These are phyloP conservation scores for Aurantiochytrium sp. DNA, from an alignment of 108 stramenopile genomes.

Conservation along the genomic window DNA sequence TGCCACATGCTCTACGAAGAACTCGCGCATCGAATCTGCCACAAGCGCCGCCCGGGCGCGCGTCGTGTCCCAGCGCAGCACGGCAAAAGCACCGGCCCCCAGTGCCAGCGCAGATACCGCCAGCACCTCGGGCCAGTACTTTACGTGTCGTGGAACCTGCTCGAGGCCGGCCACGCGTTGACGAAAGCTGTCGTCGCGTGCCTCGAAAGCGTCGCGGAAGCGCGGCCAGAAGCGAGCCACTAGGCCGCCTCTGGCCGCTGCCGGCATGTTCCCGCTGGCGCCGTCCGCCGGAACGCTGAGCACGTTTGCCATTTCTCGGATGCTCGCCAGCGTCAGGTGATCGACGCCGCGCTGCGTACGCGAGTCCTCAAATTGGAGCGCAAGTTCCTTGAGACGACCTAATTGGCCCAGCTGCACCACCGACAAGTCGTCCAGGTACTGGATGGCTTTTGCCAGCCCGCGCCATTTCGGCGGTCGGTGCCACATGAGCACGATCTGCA, in stretches of 20 bases:
- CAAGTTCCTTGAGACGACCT: background rate
- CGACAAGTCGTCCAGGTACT: background rate
- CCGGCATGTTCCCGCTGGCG: background rate
- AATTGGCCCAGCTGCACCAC: background rate
- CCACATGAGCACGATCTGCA: background rate
- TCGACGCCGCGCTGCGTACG: background rate
- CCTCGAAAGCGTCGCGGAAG: background rate
- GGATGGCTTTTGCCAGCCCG: background rate
- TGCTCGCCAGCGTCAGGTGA: background rate
- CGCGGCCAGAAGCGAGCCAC: background rate
- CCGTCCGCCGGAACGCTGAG: background rate
- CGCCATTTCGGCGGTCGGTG: background rate
- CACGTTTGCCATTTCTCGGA: background rate
- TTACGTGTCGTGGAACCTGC: background rate
- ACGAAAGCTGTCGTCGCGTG: background rate
- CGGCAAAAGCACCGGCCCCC: background rate
- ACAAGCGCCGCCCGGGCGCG: background rate
- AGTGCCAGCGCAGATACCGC: background rate
- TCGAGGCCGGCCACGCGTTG: background rate
- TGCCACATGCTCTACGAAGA: slow-evolving; percentile 24
- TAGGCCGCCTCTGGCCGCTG: background rate
- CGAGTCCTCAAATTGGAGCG: background rate
- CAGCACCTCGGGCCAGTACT: slow-evolving; percentile 1
- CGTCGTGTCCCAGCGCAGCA: background rate
- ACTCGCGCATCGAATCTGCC: background rate